Evolutionary conservation across 129 eudicot species (phyloP).

Genomic region (Flaveria sonorensis): DNA sequence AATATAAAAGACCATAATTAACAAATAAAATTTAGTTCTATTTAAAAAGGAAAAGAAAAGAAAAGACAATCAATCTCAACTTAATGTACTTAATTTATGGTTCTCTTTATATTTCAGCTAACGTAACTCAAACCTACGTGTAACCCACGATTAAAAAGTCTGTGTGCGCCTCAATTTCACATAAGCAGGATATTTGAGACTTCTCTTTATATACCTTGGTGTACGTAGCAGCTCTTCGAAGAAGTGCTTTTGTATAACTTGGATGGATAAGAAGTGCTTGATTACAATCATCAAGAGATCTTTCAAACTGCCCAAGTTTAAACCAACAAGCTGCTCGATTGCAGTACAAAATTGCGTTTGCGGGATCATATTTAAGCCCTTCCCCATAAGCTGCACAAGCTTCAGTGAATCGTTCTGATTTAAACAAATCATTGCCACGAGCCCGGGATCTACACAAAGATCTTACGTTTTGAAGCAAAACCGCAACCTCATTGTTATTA

Average conservation of each 20-base stretch:
- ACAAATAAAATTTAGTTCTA: background rate
- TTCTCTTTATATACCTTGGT: slow-evolving; percentile 51
- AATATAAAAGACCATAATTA: slow-evolving; percentile 2
- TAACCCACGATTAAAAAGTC: too few species aligned
- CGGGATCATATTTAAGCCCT: slow-evolving; percentile 73
- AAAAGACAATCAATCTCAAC: background rate
- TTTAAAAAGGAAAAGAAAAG: background rate
- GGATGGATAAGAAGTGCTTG: slow-evolving; percentile 84
- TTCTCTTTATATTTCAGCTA: background rate
- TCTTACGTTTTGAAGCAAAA: slow-evolving; percentile 51
- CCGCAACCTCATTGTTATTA: slow-evolving; percentile 51
- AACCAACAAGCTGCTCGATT: slow-evolving; percentile 96
- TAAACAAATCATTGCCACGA: slow-evolving; percentile 88
- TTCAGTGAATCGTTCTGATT: slow-evolving; percentile 77
- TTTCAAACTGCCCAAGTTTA: slow-evolving; percentile 75
- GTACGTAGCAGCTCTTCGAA: slow-evolving; percentile 79
- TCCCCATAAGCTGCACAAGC: slow-evolving; percentile 92
- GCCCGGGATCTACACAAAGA: slow-evolving; percentile 68
- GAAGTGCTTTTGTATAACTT: slow-evolving; percentile 80
- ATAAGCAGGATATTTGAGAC: too few species aligned
- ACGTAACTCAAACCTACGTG: too few species aligned
- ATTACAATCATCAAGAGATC: slow-evolving; percentile 78
- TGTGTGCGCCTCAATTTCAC: too few species aligned
- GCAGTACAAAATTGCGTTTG: slow-evolving; percentile 72
- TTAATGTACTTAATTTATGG: background rate